Base-by-base conservation (phyloP, 345 rosid genomes). In the Triadica sebifera region DNA sequence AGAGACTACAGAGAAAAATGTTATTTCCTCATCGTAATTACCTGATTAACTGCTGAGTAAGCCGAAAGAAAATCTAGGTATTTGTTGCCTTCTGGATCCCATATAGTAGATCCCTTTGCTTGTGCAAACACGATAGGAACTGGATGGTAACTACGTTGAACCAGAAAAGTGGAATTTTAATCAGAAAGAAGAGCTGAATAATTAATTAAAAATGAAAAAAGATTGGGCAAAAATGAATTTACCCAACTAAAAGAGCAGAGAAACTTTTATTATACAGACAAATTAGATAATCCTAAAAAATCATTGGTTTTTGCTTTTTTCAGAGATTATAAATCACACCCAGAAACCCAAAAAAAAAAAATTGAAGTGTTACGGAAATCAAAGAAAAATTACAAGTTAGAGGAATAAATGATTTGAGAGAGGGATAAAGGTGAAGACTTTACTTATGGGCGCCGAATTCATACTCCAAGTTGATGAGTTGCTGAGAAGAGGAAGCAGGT, bases 21-120 rank as follows among this genome's bases (percentile, higher is more conserved):
- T 43, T 64, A 64, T 24, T 20, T 39, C 52, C 11, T 19, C 24
- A 47, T 24, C 8, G 3, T 13, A 16, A 16, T 62, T 81, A 95
- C 98, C 93, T 93, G 99, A 82, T 93, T 95, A 77, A 90, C 96
- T 5, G 99, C 99, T 13, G 97, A 93, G 79, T 95, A 93, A 78
- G 98, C 97, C 11, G 98, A 81, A 60, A 95, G 91, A 84, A 95
- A 95, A 85, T 93, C 99, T 25, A 95, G 80, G 78, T 95, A 95
- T 79, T 87, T 86, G 65, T 91, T 95, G 43, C 97, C 99, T 74
- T 95, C 98, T 43, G 98, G 99, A 74, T 95, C 99, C 93, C 90
- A 90, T 73, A 95, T 76, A 17, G 84, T 77, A 38, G 96, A 88
- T 50, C 99, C 98, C 70, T 85, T 90, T n/a, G 88, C 99, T 57